A percentile compares a stretch with the other conserved stretches of the same genome.
These are phyloP conservation scores for Candolleomyces efflorescens DNA, from an alignment of 768 basidiomycete species.

Conservation along the genomic window DNA sequence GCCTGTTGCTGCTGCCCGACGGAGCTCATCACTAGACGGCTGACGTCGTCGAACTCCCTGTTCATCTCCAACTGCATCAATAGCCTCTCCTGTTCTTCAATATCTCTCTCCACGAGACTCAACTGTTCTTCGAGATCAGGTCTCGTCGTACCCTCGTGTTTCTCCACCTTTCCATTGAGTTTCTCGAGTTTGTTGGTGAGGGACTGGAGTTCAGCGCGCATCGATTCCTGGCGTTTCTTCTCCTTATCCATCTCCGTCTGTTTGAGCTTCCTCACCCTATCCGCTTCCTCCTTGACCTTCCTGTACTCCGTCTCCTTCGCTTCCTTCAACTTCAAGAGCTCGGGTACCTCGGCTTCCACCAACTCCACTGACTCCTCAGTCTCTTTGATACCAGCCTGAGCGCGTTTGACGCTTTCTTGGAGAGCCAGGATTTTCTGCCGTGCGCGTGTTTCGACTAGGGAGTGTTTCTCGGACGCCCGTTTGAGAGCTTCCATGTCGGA, in stretches of 20 bases:
- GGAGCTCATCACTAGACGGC: not conserved
- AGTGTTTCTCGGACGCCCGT: conserved; percentile 77
- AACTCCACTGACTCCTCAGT: conserved; percentile 42
- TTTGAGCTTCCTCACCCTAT: conserved; percentile 37
- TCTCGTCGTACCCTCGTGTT: conserved; percentile 52
- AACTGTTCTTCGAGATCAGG: conserved; percentile 69
- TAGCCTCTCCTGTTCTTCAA: conserved; percentile 24
- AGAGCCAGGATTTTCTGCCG: conserved; percentile 84
- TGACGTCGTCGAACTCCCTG: conserved; percentile 3
- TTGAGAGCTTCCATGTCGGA: conserved; percentile 83
- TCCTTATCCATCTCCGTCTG: conserved; percentile 37
- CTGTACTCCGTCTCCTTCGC: conserved; percentile 40
- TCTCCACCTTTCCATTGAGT: conserved; percentile 60
- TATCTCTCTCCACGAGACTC: conserved; percentile 49
- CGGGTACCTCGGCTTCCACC: conserved; percentile 42
- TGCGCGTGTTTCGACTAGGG: conserved; percentile 69
- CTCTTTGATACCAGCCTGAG: conserved; percentile 51
- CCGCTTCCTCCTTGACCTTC: conserved; percentile 46
- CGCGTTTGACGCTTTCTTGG: conserved; percentile 84
- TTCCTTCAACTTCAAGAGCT: conserved; percentile 30
- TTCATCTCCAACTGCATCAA: conserved; percentile 11
- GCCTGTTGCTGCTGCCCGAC: not conserved
- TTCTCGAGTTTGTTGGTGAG: conserved; percentile 65
- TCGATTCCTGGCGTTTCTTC: conserved; percentile 49
- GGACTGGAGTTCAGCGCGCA: conserved; percentile 54